These are phyloP conservation scores for Glycyrrhiza uralensis DNA, from an alignment of 306 rosid species.

Conservation along the genomic window DNA sequence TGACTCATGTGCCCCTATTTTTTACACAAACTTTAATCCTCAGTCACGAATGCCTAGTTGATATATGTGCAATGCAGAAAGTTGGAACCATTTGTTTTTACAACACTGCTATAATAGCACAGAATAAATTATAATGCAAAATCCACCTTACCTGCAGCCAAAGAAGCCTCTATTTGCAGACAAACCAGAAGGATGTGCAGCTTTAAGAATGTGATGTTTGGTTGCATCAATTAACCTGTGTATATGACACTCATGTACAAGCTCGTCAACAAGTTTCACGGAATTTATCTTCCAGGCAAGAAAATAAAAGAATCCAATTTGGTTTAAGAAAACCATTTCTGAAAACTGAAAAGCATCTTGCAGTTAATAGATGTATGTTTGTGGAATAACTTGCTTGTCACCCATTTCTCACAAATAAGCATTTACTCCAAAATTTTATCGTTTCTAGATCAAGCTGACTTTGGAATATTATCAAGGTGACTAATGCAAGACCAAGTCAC, in stretches of 20 bases:
- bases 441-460: neutral
- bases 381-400: neutral
- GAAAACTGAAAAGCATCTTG: neutral
- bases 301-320: neutral
- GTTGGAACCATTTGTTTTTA: neutral
- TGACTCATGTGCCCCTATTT: neutral
- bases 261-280: slow-evolving; percentile 15
- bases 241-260: slow-evolving; percentile 6
- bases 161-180: slow-evolving; percentile 94
- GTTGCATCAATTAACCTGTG: slow-evolving; percentile 76
- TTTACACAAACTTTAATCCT: neutral
- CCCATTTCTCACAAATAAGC: neutral
- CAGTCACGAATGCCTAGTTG: neutral
- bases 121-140: neutral
- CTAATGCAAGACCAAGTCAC: neutral
- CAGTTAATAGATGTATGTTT: neutral
- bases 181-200: slow-evolving; percentile 98
- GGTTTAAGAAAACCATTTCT: slow-evolving; percentile 15
- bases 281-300: neutral
- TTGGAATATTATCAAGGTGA: neutral
- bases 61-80: neutral
- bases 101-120: neutral
- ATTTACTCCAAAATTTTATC: neutral
- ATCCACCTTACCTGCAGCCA: slow-evolving; percentile 75
- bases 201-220: slow-evolving; percentile 80